These are phyloP conservation scores for Kernera saxatilis DNA, from an alignment of 345 rosid genomes.

Conservation along the genomic window DNA sequence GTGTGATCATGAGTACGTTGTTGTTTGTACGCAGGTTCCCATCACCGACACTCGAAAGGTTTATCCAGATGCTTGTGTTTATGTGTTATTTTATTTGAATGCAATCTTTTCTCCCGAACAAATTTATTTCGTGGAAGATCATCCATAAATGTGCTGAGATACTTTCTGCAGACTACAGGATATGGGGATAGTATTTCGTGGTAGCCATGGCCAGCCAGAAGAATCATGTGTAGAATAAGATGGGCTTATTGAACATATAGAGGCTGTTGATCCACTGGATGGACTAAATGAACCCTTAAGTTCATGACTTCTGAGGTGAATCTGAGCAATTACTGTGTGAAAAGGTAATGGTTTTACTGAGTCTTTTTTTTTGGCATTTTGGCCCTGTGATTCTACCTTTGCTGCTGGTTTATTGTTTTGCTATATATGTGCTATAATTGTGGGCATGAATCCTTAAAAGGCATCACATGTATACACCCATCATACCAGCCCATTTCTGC, in stretches of 20 bases:
- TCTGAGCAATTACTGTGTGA: constrained; percentile 46
- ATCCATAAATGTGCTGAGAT: background rate
- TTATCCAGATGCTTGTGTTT: constrained; percentile 47
- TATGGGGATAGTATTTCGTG: constrained; percentile 48
- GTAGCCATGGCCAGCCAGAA: constrained; percentile 29
- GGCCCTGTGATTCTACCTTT: background rate
- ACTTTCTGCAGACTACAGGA: constrained; percentile 46
- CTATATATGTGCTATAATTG: background rate
- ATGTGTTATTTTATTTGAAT: background rate
- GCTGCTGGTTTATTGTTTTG: background rate
- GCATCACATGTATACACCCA: background rate
- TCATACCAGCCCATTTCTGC: background rate
- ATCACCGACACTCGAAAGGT: background rate
- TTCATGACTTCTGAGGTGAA: constrained; percentile 53
- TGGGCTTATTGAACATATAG: constrained; percentile 37
- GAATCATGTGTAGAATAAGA: constrained; percentile 27
- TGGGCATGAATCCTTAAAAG: background rate
- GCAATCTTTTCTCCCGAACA: background rate
- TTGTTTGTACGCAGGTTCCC: background rate
- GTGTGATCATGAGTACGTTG: constrained; percentile 54
- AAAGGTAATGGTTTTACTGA: constrained; percentile 41
- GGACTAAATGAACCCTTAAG: constrained; percentile 41
- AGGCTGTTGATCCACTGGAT: constrained; percentile 33
- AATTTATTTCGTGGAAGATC: background rate
- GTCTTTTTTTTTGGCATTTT: background rate